Conservation (phyloP, 352 stramenopile genomes). For the Phytophthora pinifolia region DNA sequence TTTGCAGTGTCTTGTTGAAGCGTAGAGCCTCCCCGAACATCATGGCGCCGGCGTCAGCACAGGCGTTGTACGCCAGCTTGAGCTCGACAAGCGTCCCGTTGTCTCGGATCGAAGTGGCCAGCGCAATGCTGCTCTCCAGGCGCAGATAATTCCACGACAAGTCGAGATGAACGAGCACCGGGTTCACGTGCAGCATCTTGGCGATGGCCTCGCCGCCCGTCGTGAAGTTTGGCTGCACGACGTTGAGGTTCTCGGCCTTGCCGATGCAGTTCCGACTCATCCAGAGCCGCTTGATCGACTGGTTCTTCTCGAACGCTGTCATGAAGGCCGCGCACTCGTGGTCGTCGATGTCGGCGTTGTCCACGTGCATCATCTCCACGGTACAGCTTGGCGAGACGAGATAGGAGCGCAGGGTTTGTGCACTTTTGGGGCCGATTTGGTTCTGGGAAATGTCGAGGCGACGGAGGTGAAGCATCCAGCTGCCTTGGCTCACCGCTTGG, state of each 20-base stretch:
- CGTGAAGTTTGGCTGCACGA: conserved; percentile 80
- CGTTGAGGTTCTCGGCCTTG: conserved; percentile 87
- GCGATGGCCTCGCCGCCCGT: conserved; percentile 89
- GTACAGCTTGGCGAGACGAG: conserved; percentile 59
- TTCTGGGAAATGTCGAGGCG: conserved; percentile 77
- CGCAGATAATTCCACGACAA: conserved; percentile 91
- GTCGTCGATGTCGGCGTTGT: conserved; percentile 89
- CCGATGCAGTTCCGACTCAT: conserved; percentile 89
- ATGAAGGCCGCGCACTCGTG: conserved; percentile 85
- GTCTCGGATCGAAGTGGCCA: conserved; percentile 61
- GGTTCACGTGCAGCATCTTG: conserved; percentile 83
- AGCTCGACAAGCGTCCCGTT: conserved; percentile 71
- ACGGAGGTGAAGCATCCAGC: conserved; percentile 47
- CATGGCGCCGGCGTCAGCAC: conserved; percentile 70
- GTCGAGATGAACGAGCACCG: conserved; percentile 75
- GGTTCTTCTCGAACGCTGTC: conserved; percentile 80
- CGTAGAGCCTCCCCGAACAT: conserved; percentile 73
- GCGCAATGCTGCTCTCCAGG: conserved; percentile 70
- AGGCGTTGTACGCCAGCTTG: conserved; percentile 78
- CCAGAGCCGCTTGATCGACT: conserved; percentile 66
- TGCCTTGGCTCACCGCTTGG: conserved; percentile 51
- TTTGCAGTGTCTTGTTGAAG: conserved; percentile 58
- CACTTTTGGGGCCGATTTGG: conserved; percentile 57
- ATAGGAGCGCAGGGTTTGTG: conserved; percentile 56
- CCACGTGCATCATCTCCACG: conserved; percentile 65